Evolutionary conservation across 2,329 filamentous ascomycete genomes (phyloP), one percentile per base, ranked within the genome.

Genomic region (Fusarium musae): DNA sequence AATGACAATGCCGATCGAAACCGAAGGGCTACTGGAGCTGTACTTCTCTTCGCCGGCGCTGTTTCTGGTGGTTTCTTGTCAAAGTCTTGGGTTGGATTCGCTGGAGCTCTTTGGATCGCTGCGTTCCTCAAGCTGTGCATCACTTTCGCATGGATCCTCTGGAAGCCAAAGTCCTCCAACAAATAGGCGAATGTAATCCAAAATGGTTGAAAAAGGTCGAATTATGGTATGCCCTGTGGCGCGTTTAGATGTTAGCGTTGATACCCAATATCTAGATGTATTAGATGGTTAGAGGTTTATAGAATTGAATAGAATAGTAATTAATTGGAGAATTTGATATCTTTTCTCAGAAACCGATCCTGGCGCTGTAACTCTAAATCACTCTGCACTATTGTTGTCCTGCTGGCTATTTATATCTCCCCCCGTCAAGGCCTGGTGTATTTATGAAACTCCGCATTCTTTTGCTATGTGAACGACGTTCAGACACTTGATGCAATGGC

Each of bases 101-200:
- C 77, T 4, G 77, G 77, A 7, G 66, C 76, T n/a, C 70, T 78
- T 3, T 78, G 77, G 77, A 78, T 78, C 36, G 77, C 77, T 2
- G 63, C 76, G 11, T 78, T 78, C 30, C 58, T 78, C 10, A 78
- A 78, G 67, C 5, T 71, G 28, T 63, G 68, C n/a, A 76, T 78
- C 3, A 65, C 57, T 1, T 47, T 73, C 28, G 69, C 76, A 1
- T 78, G 77, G 77, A 36, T 59, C 10, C 23, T 78, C 11, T 78
- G 77, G 77, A 78, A 75, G 63, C 72, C 76, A 16, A 78, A 75
- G 64, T 53, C 58, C 21, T 26, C 23, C 7, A 65, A 23, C 13
- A 16, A 60, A 13, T 67, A 36, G 23, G 19, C 5, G 8, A 9
- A 12, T 10, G 37, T 3, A 21, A 11, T 26, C 8, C 3, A 9